Conservation (phyloP, 306 rosid genomes). For the Cercis canadensis region DNA sequence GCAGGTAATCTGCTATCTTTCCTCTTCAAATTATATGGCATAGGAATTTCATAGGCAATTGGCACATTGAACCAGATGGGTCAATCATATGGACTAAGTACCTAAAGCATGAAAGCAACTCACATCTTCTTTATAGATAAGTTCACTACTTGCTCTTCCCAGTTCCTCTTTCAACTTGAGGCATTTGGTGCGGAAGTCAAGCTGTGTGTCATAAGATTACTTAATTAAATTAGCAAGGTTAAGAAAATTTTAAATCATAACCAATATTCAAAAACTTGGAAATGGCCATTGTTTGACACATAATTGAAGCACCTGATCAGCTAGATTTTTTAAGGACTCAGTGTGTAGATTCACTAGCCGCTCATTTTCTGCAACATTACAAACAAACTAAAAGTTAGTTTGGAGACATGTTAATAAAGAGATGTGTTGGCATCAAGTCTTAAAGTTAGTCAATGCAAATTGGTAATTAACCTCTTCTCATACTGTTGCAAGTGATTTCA, state of each 20-base stretch:
- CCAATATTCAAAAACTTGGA: background rate
- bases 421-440: background rate
- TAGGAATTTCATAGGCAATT: background rate
- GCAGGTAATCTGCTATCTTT: background rate
- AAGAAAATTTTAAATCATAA: background rate
- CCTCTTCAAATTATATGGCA: conserved; percentile 22
- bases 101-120: conserved; percentile 32
- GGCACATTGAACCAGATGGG: background rate
- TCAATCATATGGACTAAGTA: background rate
- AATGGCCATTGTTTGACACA: background rate
- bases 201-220: conserved; percentile 40
- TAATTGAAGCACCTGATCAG: conserved; percentile 56
- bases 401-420: background rate
- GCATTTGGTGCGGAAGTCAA: conserved; percentile 61
- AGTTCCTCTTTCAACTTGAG: conserved; percentile 62
- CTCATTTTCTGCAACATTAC: conserved; percentile 62
- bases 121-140: conserved; percentile 51
- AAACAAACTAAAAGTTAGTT: conserved; percentile 12
- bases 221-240: background rate
- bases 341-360: conserved; percentile 53
- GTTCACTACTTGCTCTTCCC: conserved; percentile 47
- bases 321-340: conserved; percentile 56
- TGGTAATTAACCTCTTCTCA: conserved; percentile 52
- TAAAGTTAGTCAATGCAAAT: background rate
- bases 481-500: conserved; percentile 49